Percentiles rank a stretch among this genome's conserved stretches.
Conservation (phyloP, 2,329 filamentous ascomycete species). For the Cercospora zeina region DNA sequence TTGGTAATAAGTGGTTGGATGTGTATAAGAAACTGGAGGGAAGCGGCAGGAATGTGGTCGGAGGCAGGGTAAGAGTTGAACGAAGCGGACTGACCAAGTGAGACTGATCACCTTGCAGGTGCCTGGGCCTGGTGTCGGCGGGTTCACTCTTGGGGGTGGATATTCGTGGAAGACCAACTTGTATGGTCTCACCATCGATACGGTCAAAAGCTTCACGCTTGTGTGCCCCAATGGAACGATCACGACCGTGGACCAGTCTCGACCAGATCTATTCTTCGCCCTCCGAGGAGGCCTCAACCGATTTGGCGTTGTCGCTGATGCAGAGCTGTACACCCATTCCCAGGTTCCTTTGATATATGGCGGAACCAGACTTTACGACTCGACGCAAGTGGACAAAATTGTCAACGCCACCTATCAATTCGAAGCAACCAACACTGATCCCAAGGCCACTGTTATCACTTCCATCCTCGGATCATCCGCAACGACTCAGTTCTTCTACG, state of each 20-base stretch:
- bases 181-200: constrained; percentile 19
- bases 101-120: constrained; percentile 9
- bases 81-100: background rate
- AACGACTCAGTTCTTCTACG: constrained; percentile 14
- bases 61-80: constrained; percentile 10
- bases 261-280: constrained; percentile 19
- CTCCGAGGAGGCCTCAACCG: constrained; percentile 18
- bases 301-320: constrained; percentile 18
- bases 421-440: constrained; percentile 10
- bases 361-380: constrained; percentile 10
- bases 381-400: constrained; percentile 1
- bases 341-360: constrained; percentile 18
- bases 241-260: constrained; percentile 1
- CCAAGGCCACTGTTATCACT: constrained; percentile 18
- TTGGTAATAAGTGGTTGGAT: constrained; percentile 17
- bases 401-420: constrained; percentile 16
- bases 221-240: constrained; percentile 20
- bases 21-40: constrained; percentile 21
- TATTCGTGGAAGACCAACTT: constrained; percentile 20
- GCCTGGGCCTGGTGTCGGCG: constrained; percentile 20
- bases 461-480: constrained; percentile 7
- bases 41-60: constrained; percentile 17
- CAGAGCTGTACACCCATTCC: constrained; percentile 7
- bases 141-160: constrained; percentile 19
- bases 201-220: constrained; percentile 11